phyloP scores from a whole-genome alignment of 1,139 yeast species.

The Candida tunisiensis region DNA sequence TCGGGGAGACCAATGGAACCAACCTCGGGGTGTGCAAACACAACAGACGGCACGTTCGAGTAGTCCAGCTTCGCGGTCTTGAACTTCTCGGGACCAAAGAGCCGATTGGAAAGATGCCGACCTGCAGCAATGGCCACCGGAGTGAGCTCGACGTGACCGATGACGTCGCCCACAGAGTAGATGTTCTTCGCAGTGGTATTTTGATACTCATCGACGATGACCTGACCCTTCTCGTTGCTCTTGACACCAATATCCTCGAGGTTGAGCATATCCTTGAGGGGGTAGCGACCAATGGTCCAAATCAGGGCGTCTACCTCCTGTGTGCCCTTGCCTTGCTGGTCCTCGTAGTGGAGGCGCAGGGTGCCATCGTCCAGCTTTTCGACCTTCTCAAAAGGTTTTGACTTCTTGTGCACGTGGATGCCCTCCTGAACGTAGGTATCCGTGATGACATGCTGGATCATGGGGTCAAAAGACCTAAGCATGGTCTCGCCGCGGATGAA shows the following conservation, averaged over 20 bases:
- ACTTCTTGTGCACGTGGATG: slow-evolving; percentile 54
- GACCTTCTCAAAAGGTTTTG: slow-evolving; percentile 26
- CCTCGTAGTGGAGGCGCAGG: slow-evolving; percentile 40
- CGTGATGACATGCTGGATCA: slow-evolving; percentile 66
- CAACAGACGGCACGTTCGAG: slow-evolving; percentile 72
- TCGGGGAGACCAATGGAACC: slow-evolving; percentile 85
- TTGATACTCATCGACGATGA: slow-evolving; percentile 77
- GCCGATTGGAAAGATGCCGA: slow-evolving; percentile 75
- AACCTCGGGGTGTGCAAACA: slow-evolving; percentile 95
- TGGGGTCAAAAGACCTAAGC: slow-evolving; percentile 70
- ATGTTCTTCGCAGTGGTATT: slow-evolving; percentile 56
- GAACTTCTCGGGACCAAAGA: slow-evolving; percentile 65
- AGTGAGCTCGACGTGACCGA: slow-evolving; percentile 81
- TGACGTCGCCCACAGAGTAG: slow-evolving; percentile 85
- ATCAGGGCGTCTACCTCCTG: slow-evolving; percentile 59
- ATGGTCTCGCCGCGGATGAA: slow-evolving; percentile 85
- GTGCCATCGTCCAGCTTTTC: slow-evolving; percentile 45
- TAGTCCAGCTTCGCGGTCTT: slow-evolving; percentile 66
- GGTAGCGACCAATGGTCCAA: slow-evolving; percentile 90
- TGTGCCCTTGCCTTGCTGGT: slow-evolving; percentile 18
- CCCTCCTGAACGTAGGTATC: slow-evolving; percentile 70
- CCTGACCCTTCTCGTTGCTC: slow-evolving; percentile 36
- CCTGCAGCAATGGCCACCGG: slow-evolving; percentile 99
- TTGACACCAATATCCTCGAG: slow-evolving; percentile 62
- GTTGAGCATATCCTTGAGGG: slow-evolving; percentile 49